Evolutionary conservation across 2,329 filamentous ascomycete species (phyloP).

Genomic region (Cordyceps fumosorosea): DNA sequence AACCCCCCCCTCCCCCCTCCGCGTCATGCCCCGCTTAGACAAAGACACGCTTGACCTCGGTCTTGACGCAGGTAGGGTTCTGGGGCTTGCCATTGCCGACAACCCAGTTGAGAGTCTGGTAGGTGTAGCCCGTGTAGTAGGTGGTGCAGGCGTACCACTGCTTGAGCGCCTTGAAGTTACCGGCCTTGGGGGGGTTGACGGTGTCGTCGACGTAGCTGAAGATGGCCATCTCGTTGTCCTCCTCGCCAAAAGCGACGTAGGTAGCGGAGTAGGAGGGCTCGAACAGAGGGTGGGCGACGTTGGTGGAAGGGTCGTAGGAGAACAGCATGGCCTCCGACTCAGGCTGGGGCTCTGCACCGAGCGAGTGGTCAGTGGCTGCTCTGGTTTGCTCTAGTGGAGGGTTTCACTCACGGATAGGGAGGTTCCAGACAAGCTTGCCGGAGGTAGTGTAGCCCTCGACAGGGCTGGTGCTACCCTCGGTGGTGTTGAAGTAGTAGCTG

Average conservation of each 20-base stretch:
- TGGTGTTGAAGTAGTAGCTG: conserved; percentile 11
- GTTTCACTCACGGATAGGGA: conserved; percentile 2
- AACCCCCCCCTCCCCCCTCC: neutral
- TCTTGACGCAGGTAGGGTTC: conserved; percentile 12
- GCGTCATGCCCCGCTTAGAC: neutral
- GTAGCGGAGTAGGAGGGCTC: conserved; percentile 2
- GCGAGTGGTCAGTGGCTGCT: neutral
- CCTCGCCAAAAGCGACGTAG: neutral
- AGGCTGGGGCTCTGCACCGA: neutral
- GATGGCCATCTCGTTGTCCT: conserved; percentile 9
- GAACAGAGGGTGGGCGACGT: conserved; percentile 11
- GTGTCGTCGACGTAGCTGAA: conserved; percentile 12
- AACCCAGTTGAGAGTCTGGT: conserved; percentile 10
- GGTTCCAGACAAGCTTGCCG: conserved; percentile 11
- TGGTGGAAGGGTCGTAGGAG: conserved; percentile 7
- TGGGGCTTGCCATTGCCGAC: conserved; percentile 10
- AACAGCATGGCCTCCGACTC: conserved; percentile 10
- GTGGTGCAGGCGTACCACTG: conserved; percentile 10
- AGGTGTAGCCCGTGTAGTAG: conserved; percentile 10
- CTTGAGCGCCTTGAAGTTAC: neutral
- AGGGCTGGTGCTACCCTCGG: neutral
- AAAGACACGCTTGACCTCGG: conserved; percentile 10
- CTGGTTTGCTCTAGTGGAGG: no score
- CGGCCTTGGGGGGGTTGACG: conserved; percentile 5
- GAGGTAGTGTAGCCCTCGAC: neutral